Conservation (phyloP, 768 basidiomycete species). For the Serendipita sp. region DNA sequence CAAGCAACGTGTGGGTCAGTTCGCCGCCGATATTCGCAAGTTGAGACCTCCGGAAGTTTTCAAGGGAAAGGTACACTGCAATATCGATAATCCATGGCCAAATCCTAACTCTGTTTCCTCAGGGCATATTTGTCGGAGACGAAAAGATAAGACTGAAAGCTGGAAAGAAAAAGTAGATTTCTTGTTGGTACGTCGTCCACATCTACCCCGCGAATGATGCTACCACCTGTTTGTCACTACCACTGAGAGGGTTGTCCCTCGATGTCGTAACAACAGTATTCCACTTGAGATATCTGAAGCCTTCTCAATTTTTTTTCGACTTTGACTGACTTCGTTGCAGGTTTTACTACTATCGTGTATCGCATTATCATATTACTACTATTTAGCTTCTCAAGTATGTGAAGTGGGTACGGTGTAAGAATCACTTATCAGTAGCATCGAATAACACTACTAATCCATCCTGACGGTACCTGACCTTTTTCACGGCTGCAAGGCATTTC, state of each 20-base stretch:
- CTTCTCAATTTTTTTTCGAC: not conserved
- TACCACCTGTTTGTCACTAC: constrained; percentile 6
- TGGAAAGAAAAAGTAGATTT: constrained; percentile 81
- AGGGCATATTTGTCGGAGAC: constrained; percentile 91
- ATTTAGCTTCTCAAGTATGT: no score
- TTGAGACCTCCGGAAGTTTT: constrained; percentile 91
- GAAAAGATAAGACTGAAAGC: constrained; percentile 85
- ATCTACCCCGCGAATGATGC: not conserved
- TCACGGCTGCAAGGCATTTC: no score
- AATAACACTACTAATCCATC: no score
- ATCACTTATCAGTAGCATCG: no score
- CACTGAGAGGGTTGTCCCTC: constrained; percentile 1
- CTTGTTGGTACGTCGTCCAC: not conserved
- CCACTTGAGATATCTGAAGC: constrained; percentile 6
- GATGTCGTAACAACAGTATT: constrained; percentile 1
- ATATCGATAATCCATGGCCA: not conserved
- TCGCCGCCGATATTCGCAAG: constrained; percentile 70
- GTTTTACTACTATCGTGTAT: not conserved
- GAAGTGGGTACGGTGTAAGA: no score
- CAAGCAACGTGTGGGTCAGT: constrained; percentile 76
- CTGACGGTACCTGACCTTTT: no score
- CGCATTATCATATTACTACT: no score
- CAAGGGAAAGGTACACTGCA: constrained; percentile 74
- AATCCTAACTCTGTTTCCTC: not conserved
- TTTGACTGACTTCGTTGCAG: not conserved